These are phyloP conservation scores for Aspergillus ellipticus DNA, from an alignment of 495 filamentous ascomycete genomes.

Conservation along the genomic window DNA sequence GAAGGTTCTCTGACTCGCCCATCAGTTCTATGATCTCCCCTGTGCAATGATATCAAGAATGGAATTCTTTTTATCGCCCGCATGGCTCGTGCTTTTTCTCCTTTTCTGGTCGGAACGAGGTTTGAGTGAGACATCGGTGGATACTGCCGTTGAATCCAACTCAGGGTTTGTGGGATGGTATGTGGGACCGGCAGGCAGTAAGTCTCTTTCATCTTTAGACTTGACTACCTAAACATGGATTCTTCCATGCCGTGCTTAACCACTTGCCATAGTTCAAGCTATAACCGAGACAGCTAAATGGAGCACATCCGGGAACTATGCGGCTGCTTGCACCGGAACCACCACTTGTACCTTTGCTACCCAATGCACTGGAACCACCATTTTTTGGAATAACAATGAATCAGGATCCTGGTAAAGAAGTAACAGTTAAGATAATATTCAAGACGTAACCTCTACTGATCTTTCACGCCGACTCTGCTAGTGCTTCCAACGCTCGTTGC, in stretches of 20 bases:
- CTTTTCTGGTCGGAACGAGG: not conserved
- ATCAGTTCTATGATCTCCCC: no score
- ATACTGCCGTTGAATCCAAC: constrained; percentile 1
- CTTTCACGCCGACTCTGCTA: not conserved
- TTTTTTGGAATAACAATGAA: constrained; percentile 6
- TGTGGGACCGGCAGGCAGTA: constrained; percentile 4
- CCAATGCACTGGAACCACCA: not conserved
- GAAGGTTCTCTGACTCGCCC: not conserved
- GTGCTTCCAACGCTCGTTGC: not conserved
- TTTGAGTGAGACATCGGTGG: not conserved
- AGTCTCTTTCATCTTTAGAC: not conserved
- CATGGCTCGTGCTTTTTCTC: not conserved
- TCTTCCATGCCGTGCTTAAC: not conserved
- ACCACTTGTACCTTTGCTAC: constrained; percentile 1
- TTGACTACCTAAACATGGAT: not conserved
- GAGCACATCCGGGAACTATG: constrained; percentile 9
- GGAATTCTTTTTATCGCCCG: not conserved
- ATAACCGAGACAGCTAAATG: constrained; percentile 6
- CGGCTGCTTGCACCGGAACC: constrained; percentile 5
- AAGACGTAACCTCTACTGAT: not conserved
- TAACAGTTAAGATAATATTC: not conserved
- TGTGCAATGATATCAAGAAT: no score
- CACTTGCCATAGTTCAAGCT: constrained; percentile 4
- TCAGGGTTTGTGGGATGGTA: constrained; percentile 12
- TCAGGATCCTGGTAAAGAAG: not conserved